Evolutionary conservation across 73 alveolate genomes (phyloP).

Genomic region (Halteria grandinella): DNA sequence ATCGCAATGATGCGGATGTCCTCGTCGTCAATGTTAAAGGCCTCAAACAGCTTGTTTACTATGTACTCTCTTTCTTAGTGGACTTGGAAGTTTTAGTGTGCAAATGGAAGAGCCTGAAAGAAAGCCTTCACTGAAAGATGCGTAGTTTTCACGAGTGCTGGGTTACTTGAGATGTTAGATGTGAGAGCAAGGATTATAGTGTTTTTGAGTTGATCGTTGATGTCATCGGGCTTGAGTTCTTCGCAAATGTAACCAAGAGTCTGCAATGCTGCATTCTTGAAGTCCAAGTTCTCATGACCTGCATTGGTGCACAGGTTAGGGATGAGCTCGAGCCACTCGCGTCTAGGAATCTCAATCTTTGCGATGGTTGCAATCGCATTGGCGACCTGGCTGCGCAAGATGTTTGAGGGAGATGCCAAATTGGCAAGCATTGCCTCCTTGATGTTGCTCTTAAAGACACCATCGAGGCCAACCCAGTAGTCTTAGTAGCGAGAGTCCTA

Average conservation of each 20-base stretch:
- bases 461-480: constrained; percentile 40
- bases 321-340: constrained; percentile 71
- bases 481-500: constrained; percentile 50
- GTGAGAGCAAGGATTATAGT: constrained; percentile 43
- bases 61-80: constrained; percentile 65
- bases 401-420: background rate
- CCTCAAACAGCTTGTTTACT: constrained; percentile 41
- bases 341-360: constrained; percentile 67
- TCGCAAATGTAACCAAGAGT: constrained; percentile 78
- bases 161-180: constrained; percentile 8
- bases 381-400: constrained; percentile 25
- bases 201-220: constrained; percentile 31
- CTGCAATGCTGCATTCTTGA: constrained; percentile 57
- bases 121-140: constrained; percentile 65
- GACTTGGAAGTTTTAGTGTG: constrained; percentile 51
- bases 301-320: constrained; percentile 63
- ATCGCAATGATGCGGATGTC: constrained; percentile 48
- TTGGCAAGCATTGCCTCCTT: constrained; percentile 17
- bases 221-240: constrained; percentile 48
- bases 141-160: constrained; percentile 25
- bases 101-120: constrained; percentile 57
- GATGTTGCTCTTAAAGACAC: constrained; percentile 15
- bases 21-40: constrained; percentile 10
- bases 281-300: constrained; percentile 29
- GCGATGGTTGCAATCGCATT: constrained; percentile 65